Base-by-base conservation (phyloP, 2,329 filamentous ascomycete species). In the Colletotrichum acutatum region DNA sequence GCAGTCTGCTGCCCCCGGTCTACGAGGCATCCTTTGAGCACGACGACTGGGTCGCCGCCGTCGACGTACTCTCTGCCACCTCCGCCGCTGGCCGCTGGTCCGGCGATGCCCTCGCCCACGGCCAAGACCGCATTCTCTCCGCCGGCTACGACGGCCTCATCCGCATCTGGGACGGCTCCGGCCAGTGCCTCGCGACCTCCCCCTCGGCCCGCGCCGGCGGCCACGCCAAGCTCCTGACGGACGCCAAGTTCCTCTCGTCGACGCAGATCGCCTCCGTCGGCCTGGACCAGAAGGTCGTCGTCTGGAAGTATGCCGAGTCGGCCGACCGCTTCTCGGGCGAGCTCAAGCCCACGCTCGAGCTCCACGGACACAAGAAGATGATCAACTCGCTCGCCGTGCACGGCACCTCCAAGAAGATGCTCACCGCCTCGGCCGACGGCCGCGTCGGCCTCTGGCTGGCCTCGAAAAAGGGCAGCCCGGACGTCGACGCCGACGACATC, bases 1-100 rank as follows among this genome's bases (percentile, higher is more conserved):
- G 95, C 78, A 97, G 95, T 75, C 86, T 98, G 77, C 91, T 98
- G 73, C 97, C 97, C 8, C 97, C 97, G 22, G 88, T 94, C 46
- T 96, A 97, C 82, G 92, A 97, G 77, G 93, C 95, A 14, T 97
- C 94, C 80, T 99, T 98, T 81, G 93, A 98, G 85, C 96, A 99
- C 82, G 95, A 99, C 79, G 97, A 98, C 82, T 99, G 97, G 97
- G 94, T 99, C 61, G 94, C 94, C 80, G 90, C 90, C 30, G 91
- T 98, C 30, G 95, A 98, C 81, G 90, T 97, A 5, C 86, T 97
- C 28, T 95, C 95, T 0, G 82, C 83, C 16, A 90, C 88, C 14
- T 93, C 93, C 1, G 83, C 86, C 7, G 90, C 91, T 3, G 91
- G 88, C 24, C 80, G 82, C 67, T 92, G 90, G 89, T 85, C 86